These are phyloP conservation scores for Microcyclospora pomicola DNA, from an alignment of 2,329 filamentous ascomycete genomes.

Conservation along the genomic window DNA sequence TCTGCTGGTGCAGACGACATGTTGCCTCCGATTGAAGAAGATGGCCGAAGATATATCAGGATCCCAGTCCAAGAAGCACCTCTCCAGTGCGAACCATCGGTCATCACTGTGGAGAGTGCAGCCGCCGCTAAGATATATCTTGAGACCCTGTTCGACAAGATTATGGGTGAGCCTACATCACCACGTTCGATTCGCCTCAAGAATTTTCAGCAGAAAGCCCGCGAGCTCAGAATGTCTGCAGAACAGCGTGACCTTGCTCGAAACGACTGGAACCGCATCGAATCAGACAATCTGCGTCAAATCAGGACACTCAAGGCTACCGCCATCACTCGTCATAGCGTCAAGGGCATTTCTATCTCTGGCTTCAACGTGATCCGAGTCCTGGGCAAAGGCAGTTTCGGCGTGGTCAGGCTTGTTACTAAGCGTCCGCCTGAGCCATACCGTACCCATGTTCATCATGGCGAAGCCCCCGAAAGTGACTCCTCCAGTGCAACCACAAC, in stretches of 20 bases:
- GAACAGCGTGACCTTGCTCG: conserved; percentile 43
- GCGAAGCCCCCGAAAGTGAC: conserved; percentile 10
- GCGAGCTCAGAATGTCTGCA: conserved; percentile 39
- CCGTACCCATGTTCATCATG: too few species aligned
- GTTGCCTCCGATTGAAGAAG: conserved; percentile 22
- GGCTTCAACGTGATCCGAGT: conserved; percentile 73
- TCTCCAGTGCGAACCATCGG: conserved; percentile 21
- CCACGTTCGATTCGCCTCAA: conserved; percentile 48
- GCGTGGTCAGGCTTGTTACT: conserved; percentile 73
- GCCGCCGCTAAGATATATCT: conserved; percentile 75
- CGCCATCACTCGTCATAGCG: conserved; percentile 34
- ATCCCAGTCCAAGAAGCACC: conserved; percentile 20
- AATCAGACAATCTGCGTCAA: conserved; percentile 64
- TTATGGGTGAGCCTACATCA: conserved; percentile 40
- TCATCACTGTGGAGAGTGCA: conserved; percentile 58
- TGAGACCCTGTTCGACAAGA: conserved; percentile 68
- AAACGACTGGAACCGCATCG: conserved; percentile 48
- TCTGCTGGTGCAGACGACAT: conserved; percentile 12
- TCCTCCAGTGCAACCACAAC: conserved; percentile 2
- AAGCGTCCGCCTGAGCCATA: conserved; percentile 31
- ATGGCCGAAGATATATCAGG: conserved; percentile 12
- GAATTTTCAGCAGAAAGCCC: conserved; percentile 51
- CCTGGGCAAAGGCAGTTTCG: conserved; percentile 87
- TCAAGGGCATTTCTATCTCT: conserved; percentile 40
- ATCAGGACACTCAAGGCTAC: conserved; percentile 54